Base-by-base conservation (phyloP, 345 rosid species). In the Populus davidiana region DNA sequence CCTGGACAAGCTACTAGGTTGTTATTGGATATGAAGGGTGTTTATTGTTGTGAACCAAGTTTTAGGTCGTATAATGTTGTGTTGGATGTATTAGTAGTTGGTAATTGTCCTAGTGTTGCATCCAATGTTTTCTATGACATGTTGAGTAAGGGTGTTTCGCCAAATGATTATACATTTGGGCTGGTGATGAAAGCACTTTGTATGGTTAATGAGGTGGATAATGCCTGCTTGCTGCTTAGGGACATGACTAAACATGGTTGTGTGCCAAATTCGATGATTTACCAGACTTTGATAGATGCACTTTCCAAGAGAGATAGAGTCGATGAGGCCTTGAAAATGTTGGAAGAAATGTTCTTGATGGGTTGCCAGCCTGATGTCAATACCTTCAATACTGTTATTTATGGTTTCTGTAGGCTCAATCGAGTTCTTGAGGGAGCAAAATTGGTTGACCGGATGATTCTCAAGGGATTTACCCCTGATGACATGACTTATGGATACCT, bases 271-370 rank as follows among this genome's bases (percentile, higher is more conserved):
- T 90, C 98, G 0, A 72, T 86, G 44, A 87, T 95, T 71, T 95
- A 93, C 81, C 92, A 90, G 81, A 90, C 92, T 69, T 85, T 95
- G 64, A 95, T 93, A 72, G 93, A 91, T 78, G 92, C 97, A 1
- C 83, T 93, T 76, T 87, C 91, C 0, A 88, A 90, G 87, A 80
- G 83, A 61, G 83, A 84, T 63, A 81, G 94, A 84, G 90, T 93
- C 70, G 83, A 89, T 66, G 98, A 95, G 56, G 89, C 94, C 7
- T 77, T 86, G 80, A 90, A 81, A 71, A 88, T 89, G 76, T 77
- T 95, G 52, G 99, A 93, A 44, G 97, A 93, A 85, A 91, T 95
- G 99, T 80, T 93, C 81, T 70, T 95, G 69, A 91, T 91, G 98
- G 90, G 97, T 5, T 93, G 98, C 76, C 17, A 64, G 1, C 95